Conservation (phyloP, 352 stramenopile species). For the Globisporangium alternatum region DNA sequence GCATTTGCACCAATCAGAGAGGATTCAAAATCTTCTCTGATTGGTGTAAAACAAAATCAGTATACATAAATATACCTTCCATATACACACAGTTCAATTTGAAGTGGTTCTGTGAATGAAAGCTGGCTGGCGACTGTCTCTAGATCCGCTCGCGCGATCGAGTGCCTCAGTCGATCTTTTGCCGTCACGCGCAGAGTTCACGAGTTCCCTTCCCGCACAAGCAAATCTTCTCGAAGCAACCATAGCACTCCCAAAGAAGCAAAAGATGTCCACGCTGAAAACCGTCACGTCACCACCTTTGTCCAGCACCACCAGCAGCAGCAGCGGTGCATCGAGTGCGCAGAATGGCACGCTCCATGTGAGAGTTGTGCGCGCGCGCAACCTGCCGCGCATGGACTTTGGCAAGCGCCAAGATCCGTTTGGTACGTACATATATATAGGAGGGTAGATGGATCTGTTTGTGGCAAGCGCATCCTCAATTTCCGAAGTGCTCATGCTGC, state of each 20-base stretch:
- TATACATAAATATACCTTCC: neutral
- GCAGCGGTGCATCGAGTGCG: neutral
- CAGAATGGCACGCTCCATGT: conserved; percentile 75
- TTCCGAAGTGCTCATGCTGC: conserved; percentile 3
- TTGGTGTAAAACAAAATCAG: neutral
- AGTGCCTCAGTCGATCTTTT: conserved; percentile 15
- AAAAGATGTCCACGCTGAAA: conserved; percentile 8
- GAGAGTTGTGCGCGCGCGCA: conserved; percentile 53
- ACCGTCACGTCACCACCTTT: conserved; percentile 4
- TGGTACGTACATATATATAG: conserved; percentile 30
- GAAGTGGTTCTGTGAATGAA: neutral
- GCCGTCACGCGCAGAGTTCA: conserved; percentile 10
- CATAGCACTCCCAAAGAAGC: neutral
- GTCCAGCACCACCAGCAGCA: neutral
- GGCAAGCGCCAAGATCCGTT: conserved; percentile 79
- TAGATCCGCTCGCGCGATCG: conserved; percentile 1
- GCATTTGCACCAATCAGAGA: too few relatives aligned
- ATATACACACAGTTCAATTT: neutral
- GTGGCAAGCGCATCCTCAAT: conserved; percentile 6
- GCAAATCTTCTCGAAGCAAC: too few relatives aligned
- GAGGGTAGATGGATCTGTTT: neutral
- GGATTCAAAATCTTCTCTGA: neutral
- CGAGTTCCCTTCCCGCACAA: too few relatives aligned
- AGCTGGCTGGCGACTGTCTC: conserved; percentile 12
- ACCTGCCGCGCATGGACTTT: conserved; percentile 76